Evolutionary conservation across 2,329 filamentous ascomycete genomes (phyloP), one percentile per base, ranked within the genome.

Genomic region (Penicillium sclerotiorum): DNA sequence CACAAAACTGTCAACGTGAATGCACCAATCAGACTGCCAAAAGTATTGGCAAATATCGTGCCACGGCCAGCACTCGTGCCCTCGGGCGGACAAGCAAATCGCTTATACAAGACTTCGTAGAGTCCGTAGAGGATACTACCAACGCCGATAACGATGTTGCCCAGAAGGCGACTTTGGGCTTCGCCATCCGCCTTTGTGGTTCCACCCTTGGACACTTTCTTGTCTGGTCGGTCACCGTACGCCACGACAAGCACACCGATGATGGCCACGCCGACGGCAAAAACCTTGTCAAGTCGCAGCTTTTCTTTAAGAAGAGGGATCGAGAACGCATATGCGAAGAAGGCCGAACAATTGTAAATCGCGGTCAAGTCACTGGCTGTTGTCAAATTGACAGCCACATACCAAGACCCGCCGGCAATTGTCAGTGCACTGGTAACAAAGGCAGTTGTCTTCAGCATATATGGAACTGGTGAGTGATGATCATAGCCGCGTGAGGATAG

Each of bases 271-370:
- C 84, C 79, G 1, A 99, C 94, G 4, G 93, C 89, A 43, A 95
- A 69, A 22, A 91, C 86, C 76, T 99, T 99, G 73, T 90, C 90
- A 30, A 87, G 74, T 18, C 90, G 85, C 11, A 96, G 74, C 58
- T 88, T 90, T 71, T 99, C 94, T 49, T 89, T 85, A 2, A 99
- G 79, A 15, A 99, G 74, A 1, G 92, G 91, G 37, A 99, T 91
- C 38, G 89, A 95, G 68, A 99, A 99, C 11, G 90, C 93, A 68
- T 99, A 99, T 41, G 94, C 94, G 70, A 99, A 99, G 74, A 99
- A 99, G 50, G 94, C 93, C 45, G 90, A 95, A 79, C 94, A 99
- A 75, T 99, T 99, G 81, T 99, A 99, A 62, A 99, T 99, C 46
- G 94, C 94, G 1, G 94, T 99, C 62, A 99, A 75, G 71, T 99